These are phyloP conservation scores for Colletotrichum truncatum DNA, from an alignment of 2,329 filamentous ascomycete genomes.

Conservation along the genomic window DNA sequence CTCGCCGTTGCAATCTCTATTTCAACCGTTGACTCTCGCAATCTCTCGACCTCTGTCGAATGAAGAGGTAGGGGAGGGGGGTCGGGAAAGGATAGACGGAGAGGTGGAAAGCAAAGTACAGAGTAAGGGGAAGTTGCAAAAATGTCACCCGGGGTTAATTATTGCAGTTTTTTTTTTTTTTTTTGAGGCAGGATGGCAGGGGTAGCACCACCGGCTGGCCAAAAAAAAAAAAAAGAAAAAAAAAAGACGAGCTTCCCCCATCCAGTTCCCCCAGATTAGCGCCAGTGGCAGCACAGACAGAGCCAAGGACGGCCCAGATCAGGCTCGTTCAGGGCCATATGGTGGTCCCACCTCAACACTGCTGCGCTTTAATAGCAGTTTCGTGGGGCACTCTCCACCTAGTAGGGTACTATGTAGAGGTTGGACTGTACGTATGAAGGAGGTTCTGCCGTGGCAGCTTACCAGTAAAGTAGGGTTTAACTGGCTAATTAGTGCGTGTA, in stretches of 20 bases:
- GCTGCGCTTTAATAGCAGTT: conserved; percentile 1
- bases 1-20: conserved; percentile 12
- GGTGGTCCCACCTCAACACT: conserved; percentile 18
- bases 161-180: conserved; percentile 31
- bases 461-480: neutral
- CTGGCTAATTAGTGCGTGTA: neutral
- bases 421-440: too few relatives aligned
- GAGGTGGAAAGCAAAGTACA: conserved; percentile 22
- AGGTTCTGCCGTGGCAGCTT: neutral
- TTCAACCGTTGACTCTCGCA: conserved; percentile 23
- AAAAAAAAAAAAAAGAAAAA: conserved; percentile 9
- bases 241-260: conserved; percentile 21
- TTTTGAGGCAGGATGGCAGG: conserved; percentile 30
- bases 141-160: conserved; percentile 31
- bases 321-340: conserved; percentile 21
- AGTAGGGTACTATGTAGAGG: too few relatives aligned
- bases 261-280: conserved; percentile 31
- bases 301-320: conserved; percentile 30
- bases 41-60: conserved; percentile 23
- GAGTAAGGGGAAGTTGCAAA: conserved; percentile 31
- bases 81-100: conserved; percentile 1
- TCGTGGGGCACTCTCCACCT: too few relatives aligned
- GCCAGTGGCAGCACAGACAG: conserved; percentile 31
- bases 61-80: conserved; percentile 8
- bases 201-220: conserved; percentile 24